These are phyloP conservation scores for Penicillium paxilli DNA, from an alignment of 495 filamentous ascomycete species.

Conservation along the genomic window DNA sequence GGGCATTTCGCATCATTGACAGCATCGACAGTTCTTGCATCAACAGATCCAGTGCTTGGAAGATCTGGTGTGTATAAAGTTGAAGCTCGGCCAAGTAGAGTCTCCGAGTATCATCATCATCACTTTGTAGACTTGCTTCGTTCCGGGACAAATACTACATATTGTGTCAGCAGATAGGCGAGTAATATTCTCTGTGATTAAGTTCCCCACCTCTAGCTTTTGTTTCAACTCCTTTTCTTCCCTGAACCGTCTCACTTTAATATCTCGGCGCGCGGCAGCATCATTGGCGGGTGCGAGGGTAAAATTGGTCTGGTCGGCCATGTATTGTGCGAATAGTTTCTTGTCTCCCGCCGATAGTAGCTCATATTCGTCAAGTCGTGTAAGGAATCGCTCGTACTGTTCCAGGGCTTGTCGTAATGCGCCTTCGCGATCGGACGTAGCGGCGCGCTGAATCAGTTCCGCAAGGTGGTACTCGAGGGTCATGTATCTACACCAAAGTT, in stretches of 20 bases:
- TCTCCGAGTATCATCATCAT: constrained; percentile 77
- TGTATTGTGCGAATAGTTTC: constrained; percentile 71
- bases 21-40: constrained; percentile 83
- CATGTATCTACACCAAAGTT: constrained; percentile 56
- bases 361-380: constrained; percentile 73
- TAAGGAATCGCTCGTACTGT: constrained; percentile 75
- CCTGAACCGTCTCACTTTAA: constrained; percentile 84
- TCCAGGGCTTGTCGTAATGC: constrained; percentile 61
- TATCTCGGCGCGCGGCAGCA: constrained; percentile 68
- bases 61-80: constrained; percentile 74
- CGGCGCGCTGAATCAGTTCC: constrained; percentile 61
- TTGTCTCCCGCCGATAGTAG: constrained; percentile 66
- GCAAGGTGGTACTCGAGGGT: constrained; percentile 67
- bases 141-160: constrained; percentile 60
- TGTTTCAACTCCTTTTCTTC: constrained; percentile 83
- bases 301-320: constrained; percentile 64
- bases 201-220: constrained; percentile 66
- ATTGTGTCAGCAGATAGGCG: constrained; percentile 10
- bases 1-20: constrained; percentile 61
- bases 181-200: not conserved
- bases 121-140: constrained; percentile 58
- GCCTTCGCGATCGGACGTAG: constrained; percentile 57
- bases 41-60: constrained; percentile 81
- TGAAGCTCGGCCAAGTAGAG: constrained; percentile 74
- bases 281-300: constrained; percentile 68